A percentile compares a stretch with the other conserved stretches of the same genome.
Conservation (phyloP, 768 basidiomycete genomes). For the Lenzites betulinus region DNA sequence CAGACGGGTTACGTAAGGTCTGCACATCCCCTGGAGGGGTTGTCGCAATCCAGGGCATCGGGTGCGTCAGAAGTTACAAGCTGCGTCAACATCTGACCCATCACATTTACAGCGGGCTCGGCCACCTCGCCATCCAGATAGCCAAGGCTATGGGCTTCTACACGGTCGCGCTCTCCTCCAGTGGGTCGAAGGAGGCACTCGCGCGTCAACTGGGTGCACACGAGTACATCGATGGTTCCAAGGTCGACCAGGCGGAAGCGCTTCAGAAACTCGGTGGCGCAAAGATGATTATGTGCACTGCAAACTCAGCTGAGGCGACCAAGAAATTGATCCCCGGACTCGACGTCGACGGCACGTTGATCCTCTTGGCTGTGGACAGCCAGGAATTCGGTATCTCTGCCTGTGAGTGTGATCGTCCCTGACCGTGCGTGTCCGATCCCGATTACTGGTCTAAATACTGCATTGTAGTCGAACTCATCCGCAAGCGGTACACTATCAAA, state of each 20-base stretch:
- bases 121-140: constrained; percentile 39
- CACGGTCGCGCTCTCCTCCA: constrained; percentile 37
- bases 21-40: constrained; percentile 32
- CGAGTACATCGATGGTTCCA: constrained; percentile 36
- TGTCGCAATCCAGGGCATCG: constrained; percentile 41
- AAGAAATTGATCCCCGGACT: constrained; percentile 22
- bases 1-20: constrained; percentile 31
- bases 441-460: no score
- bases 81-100: neutral
- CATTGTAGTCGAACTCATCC: constrained; percentile 2
- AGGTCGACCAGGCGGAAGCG: constrained; percentile 31
- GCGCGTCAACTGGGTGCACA: constrained; percentile 40
- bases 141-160: constrained; percentile 38
- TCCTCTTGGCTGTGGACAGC: neutral
- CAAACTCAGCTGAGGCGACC: constrained; percentile 23
- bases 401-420: neutral
- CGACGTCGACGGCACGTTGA: constrained; percentile 1
- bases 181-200: constrained; percentile 33
- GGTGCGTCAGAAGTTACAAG: constrained; percentile 12
- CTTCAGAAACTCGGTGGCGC: constrained; percentile 42
- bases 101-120: constrained; percentile 25
- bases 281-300: constrained; percentile 37
- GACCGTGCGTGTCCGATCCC: no score
- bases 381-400: neutral
- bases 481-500: constrained; percentile 22